phyloP scores from a whole-genome alignment of 2,329 filamentous ascomycete species.

The Monosporascus sp. region DNA sequence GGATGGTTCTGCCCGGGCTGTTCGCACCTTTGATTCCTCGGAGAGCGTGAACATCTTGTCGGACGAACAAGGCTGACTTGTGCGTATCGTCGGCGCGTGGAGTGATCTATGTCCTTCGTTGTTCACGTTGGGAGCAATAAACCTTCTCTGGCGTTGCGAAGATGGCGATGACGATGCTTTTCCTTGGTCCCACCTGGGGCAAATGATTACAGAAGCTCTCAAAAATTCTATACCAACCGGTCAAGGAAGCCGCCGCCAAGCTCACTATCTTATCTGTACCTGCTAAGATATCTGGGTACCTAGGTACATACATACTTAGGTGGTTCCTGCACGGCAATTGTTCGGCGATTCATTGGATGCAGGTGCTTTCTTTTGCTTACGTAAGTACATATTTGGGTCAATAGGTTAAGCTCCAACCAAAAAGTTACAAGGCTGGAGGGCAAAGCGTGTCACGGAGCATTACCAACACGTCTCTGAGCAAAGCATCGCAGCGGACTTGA shows the following conservation, averaged over 20 bases:
- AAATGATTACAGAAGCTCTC: not conserved
- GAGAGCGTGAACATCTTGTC: constrained; percentile 65
- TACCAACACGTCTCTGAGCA: not conserved
- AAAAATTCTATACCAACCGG: not conserved
- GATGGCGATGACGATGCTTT: not conserved
- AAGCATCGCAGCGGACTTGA: not conserved
- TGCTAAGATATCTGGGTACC: not conserved
- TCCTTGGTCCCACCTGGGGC: not conserved
- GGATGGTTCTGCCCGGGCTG: not conserved
- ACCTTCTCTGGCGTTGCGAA: not conserved
- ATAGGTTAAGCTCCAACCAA: not conserved
- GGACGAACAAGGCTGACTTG: too few species aligned
- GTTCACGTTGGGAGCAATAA: not conserved
- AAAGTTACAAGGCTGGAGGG: not conserved
- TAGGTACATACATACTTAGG: not conserved
- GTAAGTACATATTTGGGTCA: not conserved
- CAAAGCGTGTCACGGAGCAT: not conserved
- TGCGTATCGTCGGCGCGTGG: not conserved
- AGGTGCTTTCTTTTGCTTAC: not conserved
- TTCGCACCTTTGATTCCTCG: constrained; percentile 87
- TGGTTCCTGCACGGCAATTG: too few species aligned
- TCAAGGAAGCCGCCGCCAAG: not conserved
- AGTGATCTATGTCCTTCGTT: not conserved
- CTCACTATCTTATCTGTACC: not conserved
- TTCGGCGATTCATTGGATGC: too few species aligned